Conservation (phyloP, 106 monocot species). For the Dioscorea dumetorum region DNA sequence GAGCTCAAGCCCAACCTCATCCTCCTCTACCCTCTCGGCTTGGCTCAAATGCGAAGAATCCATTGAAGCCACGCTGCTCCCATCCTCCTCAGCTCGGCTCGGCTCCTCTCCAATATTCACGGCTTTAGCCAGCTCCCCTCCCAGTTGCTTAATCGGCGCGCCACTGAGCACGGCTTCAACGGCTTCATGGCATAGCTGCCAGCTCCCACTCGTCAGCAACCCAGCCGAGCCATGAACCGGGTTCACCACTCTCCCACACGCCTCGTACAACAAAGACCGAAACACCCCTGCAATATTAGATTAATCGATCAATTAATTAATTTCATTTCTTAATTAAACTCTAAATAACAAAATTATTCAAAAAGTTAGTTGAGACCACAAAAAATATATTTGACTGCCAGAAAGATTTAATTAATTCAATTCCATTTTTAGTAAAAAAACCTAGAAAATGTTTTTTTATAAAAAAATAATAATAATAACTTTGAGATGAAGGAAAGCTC, state of each 20-base stretch:
- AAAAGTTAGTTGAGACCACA: too few relatives aligned
- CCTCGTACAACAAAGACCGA: slow-evolving; percentile 10
- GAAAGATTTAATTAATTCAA: too few relatives aligned
- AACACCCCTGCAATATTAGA: slow-evolving; percentile 3
- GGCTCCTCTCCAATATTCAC: background rate
- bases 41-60: slow-evolving; percentile 5
- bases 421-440: too few relatives aligned
- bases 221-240: slow-evolving; percentile 8
- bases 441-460: too few relatives aligned
- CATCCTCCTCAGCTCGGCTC: background rate
- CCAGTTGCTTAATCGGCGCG: background rate
- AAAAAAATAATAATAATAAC: too few relatives aligned
- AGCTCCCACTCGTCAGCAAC: slow-evolving; percentile 1
- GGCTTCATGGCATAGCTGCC: slow-evolving; percentile 6
- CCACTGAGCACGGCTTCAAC: slow-evolving; percentile 5
- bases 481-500: too few relatives aligned
- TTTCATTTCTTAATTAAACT: background rate
- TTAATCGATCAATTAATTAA: background rate
- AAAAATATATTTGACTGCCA: too few relatives aligned
- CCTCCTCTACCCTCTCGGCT: background rate
- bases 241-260: slow-evolving; percentile 10
- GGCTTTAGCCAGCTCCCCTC: background rate
- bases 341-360: background rate
- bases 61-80: background rate
- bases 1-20: background rate